These are phyloP conservation scores for Penicillium tannophilum DNA, from an alignment of 495 filamentous ascomycete genomes.

Conservation along the genomic window DNA sequence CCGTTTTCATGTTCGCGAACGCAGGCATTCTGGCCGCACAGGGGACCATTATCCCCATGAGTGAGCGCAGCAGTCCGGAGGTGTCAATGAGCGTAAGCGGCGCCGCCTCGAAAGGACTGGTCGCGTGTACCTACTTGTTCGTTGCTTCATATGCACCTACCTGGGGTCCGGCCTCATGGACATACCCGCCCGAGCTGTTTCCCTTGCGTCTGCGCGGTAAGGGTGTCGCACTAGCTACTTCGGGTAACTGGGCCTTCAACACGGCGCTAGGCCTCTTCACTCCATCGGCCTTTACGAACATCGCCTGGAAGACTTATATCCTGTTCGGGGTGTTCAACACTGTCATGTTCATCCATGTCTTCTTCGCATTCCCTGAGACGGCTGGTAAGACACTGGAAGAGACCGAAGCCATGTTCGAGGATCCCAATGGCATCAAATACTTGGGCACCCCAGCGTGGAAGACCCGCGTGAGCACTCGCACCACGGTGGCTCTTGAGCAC, in stretches of 20 bases:
- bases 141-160: slow-evolving; percentile 52
- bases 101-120: slow-evolving; percentile 41
- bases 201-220: slow-evolving; percentile 59
- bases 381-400: slow-evolving; percentile 77
- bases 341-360: slow-evolving; percentile 67
- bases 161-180: slow-evolving; percentile 62
- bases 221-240: slow-evolving; percentile 61
- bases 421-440: slow-evolving; percentile 57
- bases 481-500: slow-evolving; percentile 23
- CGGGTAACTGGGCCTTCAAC: slow-evolving; percentile 74
- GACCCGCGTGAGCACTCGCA: slow-evolving; percentile 40
- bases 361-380: slow-evolving; percentile 80
- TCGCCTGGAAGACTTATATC: slow-evolving; percentile 72
- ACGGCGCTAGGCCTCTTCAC: slow-evolving; percentile 75
- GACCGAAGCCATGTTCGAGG: slow-evolving; percentile 68
- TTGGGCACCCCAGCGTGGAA: slow-evolving; percentile 75
- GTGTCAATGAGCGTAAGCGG: slow-evolving; percentile 26
- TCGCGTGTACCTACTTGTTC: slow-evolving; percentile 62
- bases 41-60: slow-evolving; percentile 45
- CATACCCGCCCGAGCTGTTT: slow-evolving; percentile 63
- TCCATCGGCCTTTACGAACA: slow-evolving; percentile 67
- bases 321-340: slow-evolving; percentile 74
- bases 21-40: slow-evolving; percentile 57
- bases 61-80: slow-evolving; percentile 25
- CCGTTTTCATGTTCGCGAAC: slow-evolving; percentile 61